Evolutionary conservation across 148 eudicot species (phyloP).

Genomic region (Vaccinium darrowii): DNA sequence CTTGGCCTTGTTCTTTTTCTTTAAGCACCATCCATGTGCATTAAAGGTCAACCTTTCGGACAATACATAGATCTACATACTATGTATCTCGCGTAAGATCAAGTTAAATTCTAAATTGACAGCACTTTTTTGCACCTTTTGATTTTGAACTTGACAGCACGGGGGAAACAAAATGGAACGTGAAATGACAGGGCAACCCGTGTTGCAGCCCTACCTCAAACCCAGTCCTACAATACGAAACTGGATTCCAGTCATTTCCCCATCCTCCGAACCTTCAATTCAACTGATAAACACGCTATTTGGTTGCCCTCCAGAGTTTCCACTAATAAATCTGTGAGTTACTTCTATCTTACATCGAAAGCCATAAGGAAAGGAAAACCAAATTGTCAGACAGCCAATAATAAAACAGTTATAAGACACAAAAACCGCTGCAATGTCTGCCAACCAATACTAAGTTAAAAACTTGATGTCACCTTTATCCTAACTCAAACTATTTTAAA

Average conservation of each 20-base stretch:
- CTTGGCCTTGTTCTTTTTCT: too few species aligned
- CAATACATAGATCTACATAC: neutral
- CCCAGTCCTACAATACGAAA: neutral
- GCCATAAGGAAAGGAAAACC: neutral
- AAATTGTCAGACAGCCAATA: neutral
- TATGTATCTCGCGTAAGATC: neutral
- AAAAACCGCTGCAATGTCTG: neutral
- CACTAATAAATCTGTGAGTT: too few species aligned
- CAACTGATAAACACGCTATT: neutral
- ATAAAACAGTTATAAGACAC: neutral
- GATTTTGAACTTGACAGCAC: neutral
- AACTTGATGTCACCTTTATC: neutral
- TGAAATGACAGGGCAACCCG: neutral
- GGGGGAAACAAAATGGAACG: neutral
- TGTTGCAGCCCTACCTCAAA: neutral
- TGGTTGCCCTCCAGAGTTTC: neutral
- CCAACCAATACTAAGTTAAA: neutral
- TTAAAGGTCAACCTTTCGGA: neutral
- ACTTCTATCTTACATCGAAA: neutral
- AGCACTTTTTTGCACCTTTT: neutral
- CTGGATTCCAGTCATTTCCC: neutral
- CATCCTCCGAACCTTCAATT: neutral
- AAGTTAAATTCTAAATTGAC: neutral
- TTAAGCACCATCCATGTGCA: neutral
- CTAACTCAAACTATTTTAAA: neutral